Evolutionary conservation across 257 asterid genomes (phyloP).

Genomic region (Solanum etuberosum): DNA sequence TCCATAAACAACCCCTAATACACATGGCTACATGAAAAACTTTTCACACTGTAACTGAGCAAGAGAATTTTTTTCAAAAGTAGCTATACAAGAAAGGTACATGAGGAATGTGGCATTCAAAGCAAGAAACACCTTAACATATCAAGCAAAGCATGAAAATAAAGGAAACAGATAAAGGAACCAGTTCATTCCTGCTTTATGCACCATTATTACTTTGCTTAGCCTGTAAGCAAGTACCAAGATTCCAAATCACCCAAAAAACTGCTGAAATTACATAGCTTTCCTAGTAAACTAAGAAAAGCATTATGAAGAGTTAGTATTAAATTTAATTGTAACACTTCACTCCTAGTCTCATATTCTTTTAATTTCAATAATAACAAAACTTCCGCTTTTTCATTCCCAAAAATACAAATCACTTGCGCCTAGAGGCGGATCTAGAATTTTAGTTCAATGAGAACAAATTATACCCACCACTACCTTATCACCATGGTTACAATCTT

Average conservation of each 20-base stretch:
- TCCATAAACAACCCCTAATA: constrained; percentile 19
- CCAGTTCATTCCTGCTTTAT: not conserved
- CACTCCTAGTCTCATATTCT: not conserved
- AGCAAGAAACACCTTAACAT: constrained; percentile 11
- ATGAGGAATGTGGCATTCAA: not conserved
- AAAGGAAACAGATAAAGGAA: constrained; percentile 8
- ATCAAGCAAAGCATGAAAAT: constrained; percentile 17
- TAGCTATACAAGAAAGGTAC: constrained; percentile 2
- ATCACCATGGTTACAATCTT: not conserved
- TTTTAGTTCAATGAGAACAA: not conserved
- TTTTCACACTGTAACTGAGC: constrained; percentile 9
- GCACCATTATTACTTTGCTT: constrained; percentile 41
- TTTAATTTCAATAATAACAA: not conserved
- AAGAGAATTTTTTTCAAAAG: not conserved
- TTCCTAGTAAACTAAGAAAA: constrained; percentile 11
- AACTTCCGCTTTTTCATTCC: not conserved
- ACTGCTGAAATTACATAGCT: constrained; percentile 1
- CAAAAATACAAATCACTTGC: not conserved
- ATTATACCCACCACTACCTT: not conserved
- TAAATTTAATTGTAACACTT: not conserved
- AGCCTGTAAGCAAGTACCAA: constrained; percentile 42
- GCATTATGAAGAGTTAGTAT: not conserved
- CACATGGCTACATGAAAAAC: constrained; percentile 10
- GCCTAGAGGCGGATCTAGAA: not conserved
- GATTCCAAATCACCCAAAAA: constrained; percentile 34